A percentile compares a stretch with the other conserved stretches of the same genome.
These are phyloP conservation scores for Fusarium pseudocircinatum DNA, from an alignment of 2,329 filamentous ascomycete genomes.

Conservation along the genomic window DNA sequence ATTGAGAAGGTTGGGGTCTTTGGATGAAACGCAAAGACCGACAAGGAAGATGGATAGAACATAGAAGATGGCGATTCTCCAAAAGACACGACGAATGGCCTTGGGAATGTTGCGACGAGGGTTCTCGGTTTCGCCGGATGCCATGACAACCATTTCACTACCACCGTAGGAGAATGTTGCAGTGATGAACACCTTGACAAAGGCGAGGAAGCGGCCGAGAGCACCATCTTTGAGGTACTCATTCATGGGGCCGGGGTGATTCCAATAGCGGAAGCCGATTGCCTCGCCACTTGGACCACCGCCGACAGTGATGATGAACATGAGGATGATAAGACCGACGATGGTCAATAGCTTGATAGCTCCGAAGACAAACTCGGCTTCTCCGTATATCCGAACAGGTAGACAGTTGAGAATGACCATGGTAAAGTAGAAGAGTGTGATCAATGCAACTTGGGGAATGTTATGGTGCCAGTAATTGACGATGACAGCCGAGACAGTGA, in stretches of 20 bases:
- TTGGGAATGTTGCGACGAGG: slow-evolving; percentile 48
- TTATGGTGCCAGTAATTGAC: slow-evolving; percentile 67
- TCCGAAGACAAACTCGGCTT: slow-evolving; percentile 71
- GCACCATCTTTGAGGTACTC: slow-evolving; percentile 58
- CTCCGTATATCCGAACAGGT: slow-evolving; percentile 50
- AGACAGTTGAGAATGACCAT: slow-evolving; percentile 25
- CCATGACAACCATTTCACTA: slow-evolving; percentile 70
- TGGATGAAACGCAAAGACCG: slow-evolving; percentile 70
- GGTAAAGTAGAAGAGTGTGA: slow-evolving; percentile 18
- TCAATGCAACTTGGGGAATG: slow-evolving; percentile 8
- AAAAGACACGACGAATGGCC: slow-evolving; percentile 69
- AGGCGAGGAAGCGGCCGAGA: slow-evolving; percentile 66
- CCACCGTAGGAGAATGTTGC: slow-evolving; percentile 71
- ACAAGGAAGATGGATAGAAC: slow-evolving; percentile 69
- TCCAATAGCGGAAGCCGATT: slow-evolving; percentile 54
- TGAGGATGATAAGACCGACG: slow-evolving; percentile 63
- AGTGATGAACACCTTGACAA: slow-evolving; percentile 66
- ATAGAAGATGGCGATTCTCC: slow-evolving; percentile 71
- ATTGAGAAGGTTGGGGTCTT: slow-evolving; percentile 68
- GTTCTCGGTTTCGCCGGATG: slow-evolving; percentile 51
- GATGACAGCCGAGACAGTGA: slow-evolving; percentile 66
- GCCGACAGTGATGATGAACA: slow-evolving; percentile 58
- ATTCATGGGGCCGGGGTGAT: slow-evolving; percentile 55
- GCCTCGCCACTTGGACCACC: slow-evolving; percentile 61
- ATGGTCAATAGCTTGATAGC: slow-evolving; percentile 68